A percentile compares a stretch with the other conserved stretches of the same genome.
phyloP scores from a whole-genome alignment of 805 yeast genomes.

The Diddensiella santjacobensis region DNA sequence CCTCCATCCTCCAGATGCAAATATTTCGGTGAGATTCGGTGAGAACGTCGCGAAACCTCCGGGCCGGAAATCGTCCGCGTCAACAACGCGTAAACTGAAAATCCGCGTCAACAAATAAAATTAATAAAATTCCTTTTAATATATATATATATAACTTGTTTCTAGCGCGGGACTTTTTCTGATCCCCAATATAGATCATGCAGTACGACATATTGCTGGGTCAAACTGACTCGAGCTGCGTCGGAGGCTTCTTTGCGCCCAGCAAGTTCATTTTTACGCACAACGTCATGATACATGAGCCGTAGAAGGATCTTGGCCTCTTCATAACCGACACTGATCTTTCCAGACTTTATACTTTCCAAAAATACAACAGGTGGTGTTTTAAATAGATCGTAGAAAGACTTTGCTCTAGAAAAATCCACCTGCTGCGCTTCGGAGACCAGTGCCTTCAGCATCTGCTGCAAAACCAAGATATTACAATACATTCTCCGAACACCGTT shows the following conservation, averaged over 20 bases:
- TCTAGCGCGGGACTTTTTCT: slow-evolving; percentile 10
- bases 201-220: slow-evolving; percentile 18
- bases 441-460: slow-evolving; percentile 63
- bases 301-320: slow-evolving; percentile 52
- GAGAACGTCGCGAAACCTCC: no score
- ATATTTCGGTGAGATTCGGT: not conserved
- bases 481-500: slow-evolving; percentile 58
- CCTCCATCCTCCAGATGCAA: not conserved
- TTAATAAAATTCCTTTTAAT: no score
- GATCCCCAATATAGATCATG: slow-evolving; percentile 24
- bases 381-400: slow-evolving; percentile 55
- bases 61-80: not conserved
- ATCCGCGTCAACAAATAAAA: no score
- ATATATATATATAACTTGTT: no score
- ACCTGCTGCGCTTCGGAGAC: slow-evolving; percentile 49
- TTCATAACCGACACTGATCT: slow-evolving; percentile 37
- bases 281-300: slow-evolving; percentile 44
- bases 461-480: slow-evolving; percentile 60
- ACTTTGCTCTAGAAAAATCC: slow-evolving; percentile 49
- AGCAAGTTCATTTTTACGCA: slow-evolving; percentile 24
- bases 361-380: slow-evolving; percentile 45
- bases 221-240: slow-evolving; percentile 18
- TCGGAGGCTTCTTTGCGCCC: slow-evolving; percentile 24
- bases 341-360: slow-evolving; percentile 38
- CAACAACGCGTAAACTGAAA: not conserved